Evolutionary conservation across 2,329 filamentous ascomycete genomes (phyloP).

Genomic region (Colletotrichum musicola): DNA sequence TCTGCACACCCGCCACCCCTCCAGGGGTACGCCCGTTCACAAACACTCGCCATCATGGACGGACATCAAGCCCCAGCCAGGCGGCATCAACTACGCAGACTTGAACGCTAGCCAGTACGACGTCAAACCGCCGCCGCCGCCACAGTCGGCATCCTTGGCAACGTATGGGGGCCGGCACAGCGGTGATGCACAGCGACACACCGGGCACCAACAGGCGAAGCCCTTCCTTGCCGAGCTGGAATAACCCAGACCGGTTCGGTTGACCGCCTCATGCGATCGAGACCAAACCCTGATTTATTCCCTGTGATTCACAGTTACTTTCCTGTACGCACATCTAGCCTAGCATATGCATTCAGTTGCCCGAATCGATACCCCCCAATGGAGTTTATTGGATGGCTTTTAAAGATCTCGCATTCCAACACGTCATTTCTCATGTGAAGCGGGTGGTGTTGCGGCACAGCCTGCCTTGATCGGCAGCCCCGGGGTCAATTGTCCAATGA

Average conservation of each 20-base stretch:
- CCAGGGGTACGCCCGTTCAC: constrained; percentile 4
- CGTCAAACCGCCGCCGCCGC: constrained; percentile 1
- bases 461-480: constrained; percentile 12
- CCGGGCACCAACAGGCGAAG: constrained; percentile 11
- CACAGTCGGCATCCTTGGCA: constrained; percentile 5
- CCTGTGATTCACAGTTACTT: background rate
- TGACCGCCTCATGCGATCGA: too few species aligned
- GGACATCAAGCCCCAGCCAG: constrained; percentile 12
- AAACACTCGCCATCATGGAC: constrained; percentile 19
- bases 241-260: background rate
- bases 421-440: background rate
- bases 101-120: constrained; percentile 3
- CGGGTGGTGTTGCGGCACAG: constrained; percentile 12
- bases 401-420: too few species aligned
- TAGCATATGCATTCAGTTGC: background rate
- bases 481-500: constrained; percentile 14
- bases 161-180: background rate
- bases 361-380: background rate
- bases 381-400: background rate
- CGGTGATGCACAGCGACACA: background rate
- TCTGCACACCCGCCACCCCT: constrained; percentile 21
- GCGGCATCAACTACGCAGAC: background rate
- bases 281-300: too few species aligned
- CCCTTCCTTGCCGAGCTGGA: constrained; percentile 33
- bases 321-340: background rate